These are phyloP conservation scores for Eragrostis curvula DNA, from an alignment of 176 grass and related monocot genomes.

Conservation along the genomic window DNA sequence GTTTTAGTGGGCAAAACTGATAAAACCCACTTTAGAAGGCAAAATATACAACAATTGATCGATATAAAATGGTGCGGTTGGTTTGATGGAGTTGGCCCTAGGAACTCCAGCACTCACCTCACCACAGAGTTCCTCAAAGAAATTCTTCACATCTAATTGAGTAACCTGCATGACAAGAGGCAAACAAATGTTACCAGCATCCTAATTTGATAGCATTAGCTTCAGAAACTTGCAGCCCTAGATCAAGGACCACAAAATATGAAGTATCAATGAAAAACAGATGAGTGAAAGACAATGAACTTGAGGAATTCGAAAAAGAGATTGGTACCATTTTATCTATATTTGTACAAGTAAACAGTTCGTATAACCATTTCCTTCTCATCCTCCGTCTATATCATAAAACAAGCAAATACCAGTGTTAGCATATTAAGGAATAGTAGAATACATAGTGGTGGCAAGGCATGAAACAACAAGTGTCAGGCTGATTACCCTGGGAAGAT, in stretches of 20 bases:
- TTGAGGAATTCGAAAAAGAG: neutral
- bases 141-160: slow-evolving; percentile 82
- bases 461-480: slow-evolving; percentile 16
- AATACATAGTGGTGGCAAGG: neutral
- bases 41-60: neutral
- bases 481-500: slow-evolving; percentile 76
- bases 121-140: slow-evolving; percentile 87
- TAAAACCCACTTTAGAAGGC: neutral
- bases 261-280: neutral
- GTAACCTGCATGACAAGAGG: slow-evolving; percentile 58
- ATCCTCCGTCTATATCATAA: slow-evolving; percentile 63
- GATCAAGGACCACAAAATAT: slow-evolving; percentile 28
- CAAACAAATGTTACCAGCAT: slow-evolving; percentile 22
- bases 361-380: slow-evolving; percentile 97
- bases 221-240: slow-evolving; percentile 6
- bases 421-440: slow-evolving; percentile 29
- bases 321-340: slow-evolving; percentile 89
- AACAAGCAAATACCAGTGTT: slow-evolving; percentile 35
- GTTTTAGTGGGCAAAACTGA: slow-evolving; percentile 30
- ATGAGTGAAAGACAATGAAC: slow-evolving; percentile 10
- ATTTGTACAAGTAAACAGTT: slow-evolving; percentile 98
- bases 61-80: neutral
- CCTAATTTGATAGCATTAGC: slow-evolving; percentile 18
- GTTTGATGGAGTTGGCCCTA: neutral
- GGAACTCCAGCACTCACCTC: slow-evolving; percentile 58